Conservation (phyloP, 495 filamentous ascomycete species). For the Hypoxylon crocopeplum region DNA sequence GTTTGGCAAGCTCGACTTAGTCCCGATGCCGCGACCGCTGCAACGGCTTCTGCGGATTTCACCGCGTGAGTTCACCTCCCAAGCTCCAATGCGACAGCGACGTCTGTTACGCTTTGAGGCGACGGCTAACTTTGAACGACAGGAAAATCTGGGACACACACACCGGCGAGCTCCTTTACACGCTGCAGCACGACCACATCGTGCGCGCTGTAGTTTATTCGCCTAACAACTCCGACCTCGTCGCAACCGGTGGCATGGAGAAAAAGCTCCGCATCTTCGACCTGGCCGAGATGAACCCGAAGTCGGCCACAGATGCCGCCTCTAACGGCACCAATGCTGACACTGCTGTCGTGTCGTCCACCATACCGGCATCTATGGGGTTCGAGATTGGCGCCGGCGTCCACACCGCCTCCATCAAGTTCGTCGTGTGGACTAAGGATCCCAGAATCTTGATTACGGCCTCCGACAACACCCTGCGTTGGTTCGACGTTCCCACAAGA, state of each 20-base stretch:
- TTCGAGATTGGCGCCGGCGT: slow-evolving; percentile 87
- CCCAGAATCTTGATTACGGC: slow-evolving; percentile 88
- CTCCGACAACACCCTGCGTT: slow-evolving; percentile 88
- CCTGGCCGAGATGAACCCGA: slow-evolving; percentile 59
- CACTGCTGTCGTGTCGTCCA: slow-evolving; percentile 40
- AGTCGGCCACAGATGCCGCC: slow-evolving; percentile 20
- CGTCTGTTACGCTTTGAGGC: background rate
- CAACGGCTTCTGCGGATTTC: slow-evolving; percentile 94
- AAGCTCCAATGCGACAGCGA: background rate
- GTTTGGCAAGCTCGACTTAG: slow-evolving; percentile 95
- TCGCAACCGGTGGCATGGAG: slow-evolving; percentile 91
- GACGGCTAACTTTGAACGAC: slow-evolving; percentile 11
- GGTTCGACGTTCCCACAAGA: slow-evolving; percentile 87
- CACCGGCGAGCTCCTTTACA: slow-evolving; percentile 87
- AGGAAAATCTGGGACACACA: slow-evolving; percentile 97
- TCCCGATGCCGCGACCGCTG: slow-evolving; percentile 84
- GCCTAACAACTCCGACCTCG: slow-evolving; percentile 74
- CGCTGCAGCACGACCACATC: slow-evolving; percentile 90
- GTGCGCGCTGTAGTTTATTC: slow-evolving; percentile 93
- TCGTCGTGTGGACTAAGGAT: slow-evolving; percentile 89
- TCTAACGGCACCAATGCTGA: slow-evolving; percentile 24
- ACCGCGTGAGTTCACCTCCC: slow-evolving; percentile 69
- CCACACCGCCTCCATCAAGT: slow-evolving; percentile 88
- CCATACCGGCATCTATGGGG: slow-evolving; percentile 57
- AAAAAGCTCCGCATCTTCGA: slow-evolving; percentile 97